A percentile compares a stretch with the other conserved stretches of the same genome.
These are phyloP conservation scores for Talaromyces sp. DNA, from an alignment of 2,329 filamentous ascomycete genomes.

Conservation along the genomic window DNA sequence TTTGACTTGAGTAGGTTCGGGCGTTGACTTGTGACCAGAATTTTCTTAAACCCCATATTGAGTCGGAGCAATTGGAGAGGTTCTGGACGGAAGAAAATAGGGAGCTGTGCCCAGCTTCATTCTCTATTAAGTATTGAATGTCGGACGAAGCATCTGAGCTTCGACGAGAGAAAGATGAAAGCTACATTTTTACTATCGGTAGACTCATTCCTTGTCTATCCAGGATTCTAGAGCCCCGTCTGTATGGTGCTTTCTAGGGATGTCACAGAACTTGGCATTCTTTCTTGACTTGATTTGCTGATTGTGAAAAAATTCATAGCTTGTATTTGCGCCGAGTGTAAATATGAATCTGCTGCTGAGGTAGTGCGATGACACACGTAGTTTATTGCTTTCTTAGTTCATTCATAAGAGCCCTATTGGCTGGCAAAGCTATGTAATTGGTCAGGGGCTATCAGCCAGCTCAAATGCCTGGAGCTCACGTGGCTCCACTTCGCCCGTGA, in stretches of 20 bases:
- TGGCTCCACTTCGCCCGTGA: too few relatives aligned
- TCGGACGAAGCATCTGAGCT: constrained; percentile 2
- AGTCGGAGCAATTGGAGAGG: not conserved
- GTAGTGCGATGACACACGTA: not conserved
- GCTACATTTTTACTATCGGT: not conserved
- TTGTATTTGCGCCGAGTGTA: not conserved
- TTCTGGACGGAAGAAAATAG: not conserved
- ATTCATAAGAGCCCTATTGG: not conserved
- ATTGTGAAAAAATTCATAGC: not conserved
- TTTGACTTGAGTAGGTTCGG: not conserved
- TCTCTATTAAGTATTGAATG: not conserved
- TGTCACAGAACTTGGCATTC: not conserved
- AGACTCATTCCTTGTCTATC: not conserved
- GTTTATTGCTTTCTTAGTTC: not conserved
- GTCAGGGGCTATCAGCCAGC: not conserved
- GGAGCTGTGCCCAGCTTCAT: not conserved
- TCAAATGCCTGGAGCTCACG: too few relatives aligned
- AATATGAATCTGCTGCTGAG: not conserved
- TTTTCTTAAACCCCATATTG: not conserved
- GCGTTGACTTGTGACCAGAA: not conserved
- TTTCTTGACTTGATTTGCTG: not conserved
- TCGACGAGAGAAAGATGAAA: constrained; percentile 6
- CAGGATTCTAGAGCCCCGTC: not conserved
- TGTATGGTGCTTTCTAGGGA: constrained; percentile 3
- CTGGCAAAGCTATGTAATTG: not conserved